These are phyloP conservation scores for Solanum aculeatissimum DNA, from an alignment of 305 asterid genomes.

Conservation along the genomic window DNA sequence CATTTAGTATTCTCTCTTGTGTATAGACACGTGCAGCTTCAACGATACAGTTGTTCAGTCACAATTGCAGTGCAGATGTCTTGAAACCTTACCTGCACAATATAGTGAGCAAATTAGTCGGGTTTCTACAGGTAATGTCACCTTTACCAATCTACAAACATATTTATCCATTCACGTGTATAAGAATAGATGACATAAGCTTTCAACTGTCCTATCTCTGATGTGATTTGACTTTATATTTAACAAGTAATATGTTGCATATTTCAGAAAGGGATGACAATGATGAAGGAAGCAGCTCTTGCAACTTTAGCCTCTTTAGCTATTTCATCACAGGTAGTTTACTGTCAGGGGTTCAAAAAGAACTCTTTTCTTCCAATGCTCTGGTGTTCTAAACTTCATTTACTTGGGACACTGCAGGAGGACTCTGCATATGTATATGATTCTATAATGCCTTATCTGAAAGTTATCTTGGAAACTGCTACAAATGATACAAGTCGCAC, in stretches of 20 bases:
- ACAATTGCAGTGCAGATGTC: not conserved
- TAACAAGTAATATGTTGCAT: not conserved
- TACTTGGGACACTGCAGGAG: conserved; percentile 1
- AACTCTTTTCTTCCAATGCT: not conserved
- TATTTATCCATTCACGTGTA: not conserved
- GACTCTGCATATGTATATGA: not conserved
- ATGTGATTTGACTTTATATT: not conserved
- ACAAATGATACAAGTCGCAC: not conserved
- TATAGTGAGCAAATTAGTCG: not conserved
- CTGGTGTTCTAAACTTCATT: not conserved
- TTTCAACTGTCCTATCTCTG: not conserved
- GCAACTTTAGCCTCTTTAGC: not conserved
- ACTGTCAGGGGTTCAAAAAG: not conserved
- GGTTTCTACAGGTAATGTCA: not conserved
- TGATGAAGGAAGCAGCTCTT: not conserved
- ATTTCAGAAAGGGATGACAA: not conserved
- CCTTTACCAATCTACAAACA: not conserved
- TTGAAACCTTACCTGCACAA: conserved; percentile 1
- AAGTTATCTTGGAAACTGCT: not conserved
- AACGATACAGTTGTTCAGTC: not conserved
- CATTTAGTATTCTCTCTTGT: not conserved
- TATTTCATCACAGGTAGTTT: not conserved
- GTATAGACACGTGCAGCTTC: conserved; percentile 1
- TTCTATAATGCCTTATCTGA: not conserved
- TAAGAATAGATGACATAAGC: not conserved